A percentile compares a stretch with the other conserved stretches of the same genome.
These are phyloP conservation scores for Paramecium tetraurelia DNA, from an alignment of 73 alveolate species.

Conservation along the genomic window DNA sequence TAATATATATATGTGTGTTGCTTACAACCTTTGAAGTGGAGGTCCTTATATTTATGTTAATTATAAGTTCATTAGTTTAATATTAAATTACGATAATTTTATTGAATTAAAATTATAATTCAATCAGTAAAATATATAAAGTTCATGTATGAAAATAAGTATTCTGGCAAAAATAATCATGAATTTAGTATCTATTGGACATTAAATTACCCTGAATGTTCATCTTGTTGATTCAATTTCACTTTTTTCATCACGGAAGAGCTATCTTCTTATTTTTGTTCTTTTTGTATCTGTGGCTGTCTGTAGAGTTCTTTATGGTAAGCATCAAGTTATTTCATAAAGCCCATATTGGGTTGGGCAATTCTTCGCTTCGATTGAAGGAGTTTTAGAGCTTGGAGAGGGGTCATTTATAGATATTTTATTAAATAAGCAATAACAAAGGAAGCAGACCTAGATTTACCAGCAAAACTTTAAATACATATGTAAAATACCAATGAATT, in stretches of 20 bases:
- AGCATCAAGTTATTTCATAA: neutral
- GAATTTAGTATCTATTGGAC: neutral
- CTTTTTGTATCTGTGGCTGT: slow-evolving; percentile 14
- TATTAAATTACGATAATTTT: neutral
- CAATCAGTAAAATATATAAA: neutral
- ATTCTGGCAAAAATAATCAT: neutral
- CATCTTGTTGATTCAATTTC: neutral
- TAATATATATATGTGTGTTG: too few species aligned
- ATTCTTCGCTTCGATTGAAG: neutral
- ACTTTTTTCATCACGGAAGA: neutral
- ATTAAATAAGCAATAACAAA: slow-evolving; percentile 32
- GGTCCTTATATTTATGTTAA: neutral
- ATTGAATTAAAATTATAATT: neutral
- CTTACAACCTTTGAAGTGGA: neutral
- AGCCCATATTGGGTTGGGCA: slow-evolving; percentile 24
- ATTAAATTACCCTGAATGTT: neutral
- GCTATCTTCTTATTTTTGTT: neutral
- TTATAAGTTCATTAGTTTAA: neutral
- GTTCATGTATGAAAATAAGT: neutral
- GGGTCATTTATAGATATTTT: neutral
- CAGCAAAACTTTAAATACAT: slow-evolving; percentile 18
- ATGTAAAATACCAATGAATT: neutral
- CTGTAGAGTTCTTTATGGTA: slow-evolving; percentile 10
- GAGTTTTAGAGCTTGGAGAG: neutral
- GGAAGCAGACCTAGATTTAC: slow-evolving; percentile 42